A percentile compares a stretch with the other conserved stretches of the same genome.
phyloP scores from a whole-genome alignment of 2,329 filamentous ascomycete genomes.

The Dothideomycetes sp. region DNA sequence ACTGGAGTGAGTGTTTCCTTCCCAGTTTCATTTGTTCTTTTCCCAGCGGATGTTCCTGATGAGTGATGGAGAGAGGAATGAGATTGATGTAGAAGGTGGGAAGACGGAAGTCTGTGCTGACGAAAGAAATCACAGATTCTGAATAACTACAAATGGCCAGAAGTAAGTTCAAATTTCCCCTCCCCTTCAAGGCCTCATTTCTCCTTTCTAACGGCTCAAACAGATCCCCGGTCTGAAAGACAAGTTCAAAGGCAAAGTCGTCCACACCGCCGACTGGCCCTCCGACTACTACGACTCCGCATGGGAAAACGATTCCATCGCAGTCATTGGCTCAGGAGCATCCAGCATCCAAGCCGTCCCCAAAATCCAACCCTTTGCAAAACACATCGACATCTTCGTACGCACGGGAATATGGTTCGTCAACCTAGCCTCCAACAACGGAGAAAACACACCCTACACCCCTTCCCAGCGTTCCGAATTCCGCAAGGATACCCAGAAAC shows the following conservation, averaged over 20 bases:
- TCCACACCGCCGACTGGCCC: conserved; percentile 40
- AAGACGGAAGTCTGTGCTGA: neutral
- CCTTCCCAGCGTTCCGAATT: conserved; percentile 35
- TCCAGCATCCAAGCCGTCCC: conserved; percentile 39
- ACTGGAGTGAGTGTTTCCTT: conserved; percentile 28
- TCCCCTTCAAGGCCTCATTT: no score
- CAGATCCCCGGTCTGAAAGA: conserved; percentile 33
- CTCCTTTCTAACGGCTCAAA: no score
- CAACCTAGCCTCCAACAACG: conserved; percentile 38
- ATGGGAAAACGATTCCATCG: conserved; percentile 35
- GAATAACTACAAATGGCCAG: conserved; percentile 30
- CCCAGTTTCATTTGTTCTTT: no score
- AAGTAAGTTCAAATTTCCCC: no score
- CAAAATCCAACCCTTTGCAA: conserved; percentile 37
- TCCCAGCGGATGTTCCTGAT: no score
- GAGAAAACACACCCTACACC: conserved; percentile 37
- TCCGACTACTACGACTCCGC: conserved; percentile 36
- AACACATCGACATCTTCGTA: conserved; percentile 40
- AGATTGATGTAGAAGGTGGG: no score
- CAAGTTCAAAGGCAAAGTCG: conserved; percentile 35
- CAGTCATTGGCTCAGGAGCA: conserved; percentile 38
- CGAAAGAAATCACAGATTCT: conserved; percentile 27
- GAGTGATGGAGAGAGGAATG: no score
- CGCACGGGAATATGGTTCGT: conserved; percentile 39
- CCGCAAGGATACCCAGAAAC: conserved; percentile 31